Evolutionary conservation across 371 early-diverging fungal species (phyloP).

Genomic region (Umbelopsis sp.): DNA sequence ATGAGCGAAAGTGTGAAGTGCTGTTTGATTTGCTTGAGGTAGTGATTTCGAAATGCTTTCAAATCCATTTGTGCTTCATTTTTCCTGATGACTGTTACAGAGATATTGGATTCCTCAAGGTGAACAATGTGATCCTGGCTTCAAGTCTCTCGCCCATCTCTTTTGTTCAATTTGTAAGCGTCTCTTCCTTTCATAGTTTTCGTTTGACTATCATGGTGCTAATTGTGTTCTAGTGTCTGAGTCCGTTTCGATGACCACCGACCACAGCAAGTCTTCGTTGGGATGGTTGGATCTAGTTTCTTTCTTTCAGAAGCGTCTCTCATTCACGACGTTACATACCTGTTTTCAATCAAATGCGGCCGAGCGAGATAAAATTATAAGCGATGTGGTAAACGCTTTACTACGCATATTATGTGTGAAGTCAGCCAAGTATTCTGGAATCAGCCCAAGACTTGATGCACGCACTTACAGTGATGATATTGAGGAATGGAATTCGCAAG

Average conservation of each 20-base stretch:
- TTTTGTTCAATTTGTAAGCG: conserved; percentile 16
- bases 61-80: background rate
- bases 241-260: background rate
- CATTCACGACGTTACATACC: background rate
- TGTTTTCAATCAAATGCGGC: background rate
- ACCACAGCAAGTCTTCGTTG: background rate
- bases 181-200: background rate
- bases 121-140: background rate
- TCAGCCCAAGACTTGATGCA: background rate
- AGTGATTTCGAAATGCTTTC: background rate
- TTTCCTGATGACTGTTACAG: background rate
- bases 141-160: background rate
- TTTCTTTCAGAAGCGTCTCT: background rate
- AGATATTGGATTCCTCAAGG: background rate
- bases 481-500: background rate
- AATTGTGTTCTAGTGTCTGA: background rate
- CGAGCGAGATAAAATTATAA: background rate
- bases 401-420: background rate
- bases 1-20: conserved; percentile 12
- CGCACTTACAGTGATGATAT: background rate
- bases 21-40: background rate
- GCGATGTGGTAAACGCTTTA: background rate
- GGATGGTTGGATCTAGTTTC: background rate
- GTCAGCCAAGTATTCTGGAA: background rate
- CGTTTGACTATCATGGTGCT: no score